Evolutionary conservation across 805 yeast species (phyloP).

Genomic region (Kuraishia ogatae): DNA sequence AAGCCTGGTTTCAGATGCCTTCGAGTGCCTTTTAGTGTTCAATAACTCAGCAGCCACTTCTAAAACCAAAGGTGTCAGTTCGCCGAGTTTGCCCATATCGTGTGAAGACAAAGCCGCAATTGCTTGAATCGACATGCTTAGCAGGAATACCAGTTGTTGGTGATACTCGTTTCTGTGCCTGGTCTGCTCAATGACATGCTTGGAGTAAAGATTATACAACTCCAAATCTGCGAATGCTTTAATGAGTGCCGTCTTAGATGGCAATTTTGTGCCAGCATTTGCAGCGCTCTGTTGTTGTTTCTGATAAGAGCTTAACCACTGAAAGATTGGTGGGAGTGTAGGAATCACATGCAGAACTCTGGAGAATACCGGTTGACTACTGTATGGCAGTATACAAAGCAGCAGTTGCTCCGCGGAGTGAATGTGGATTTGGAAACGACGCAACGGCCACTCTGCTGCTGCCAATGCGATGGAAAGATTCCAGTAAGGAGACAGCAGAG

Average conservation of each 20-base stretch:
- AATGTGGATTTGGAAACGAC: conserved; percentile 81
- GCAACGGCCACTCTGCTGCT: conserved; percentile 90
- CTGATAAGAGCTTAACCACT: conserved; percentile 63
- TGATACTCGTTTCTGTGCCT: conserved; percentile 51
- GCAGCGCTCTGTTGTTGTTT: conserved; percentile 18
- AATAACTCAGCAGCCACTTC: conserved; percentile 51
- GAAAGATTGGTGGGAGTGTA: conserved; percentile 69
- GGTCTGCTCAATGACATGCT: conserved; percentile 41
- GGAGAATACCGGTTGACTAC: conserved; percentile 61
- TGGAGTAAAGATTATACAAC: conserved; percentile 57
- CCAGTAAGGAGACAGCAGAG: conserved; percentile 70
- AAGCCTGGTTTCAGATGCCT: conserved; percentile 55
- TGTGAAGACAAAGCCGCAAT: conserved; percentile 52
- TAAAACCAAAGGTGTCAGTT: conserved; percentile 45
- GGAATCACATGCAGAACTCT: conserved; percentile 68
- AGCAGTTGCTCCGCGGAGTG: conserved; percentile 69
- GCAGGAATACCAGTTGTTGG: conserved; percentile 68
- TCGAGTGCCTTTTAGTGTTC: conserved; percentile 17
- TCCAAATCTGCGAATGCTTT: conserved; percentile 68
- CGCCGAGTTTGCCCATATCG: conserved; percentile 31
- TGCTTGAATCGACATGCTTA: conserved; percentile 60
- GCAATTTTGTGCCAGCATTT: conserved; percentile 23
- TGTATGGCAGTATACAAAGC: conserved; percentile 74
- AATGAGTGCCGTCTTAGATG: conserved; percentile 60
- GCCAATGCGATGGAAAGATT: conserved; percentile 65